Percentiles rank a stretch among this genome's conserved stretches.
Evolutionary conservation across 2,329 filamentous ascomycete genomes (phyloP).

Genomic region (Sarocladiaceae sp.): DNA sequence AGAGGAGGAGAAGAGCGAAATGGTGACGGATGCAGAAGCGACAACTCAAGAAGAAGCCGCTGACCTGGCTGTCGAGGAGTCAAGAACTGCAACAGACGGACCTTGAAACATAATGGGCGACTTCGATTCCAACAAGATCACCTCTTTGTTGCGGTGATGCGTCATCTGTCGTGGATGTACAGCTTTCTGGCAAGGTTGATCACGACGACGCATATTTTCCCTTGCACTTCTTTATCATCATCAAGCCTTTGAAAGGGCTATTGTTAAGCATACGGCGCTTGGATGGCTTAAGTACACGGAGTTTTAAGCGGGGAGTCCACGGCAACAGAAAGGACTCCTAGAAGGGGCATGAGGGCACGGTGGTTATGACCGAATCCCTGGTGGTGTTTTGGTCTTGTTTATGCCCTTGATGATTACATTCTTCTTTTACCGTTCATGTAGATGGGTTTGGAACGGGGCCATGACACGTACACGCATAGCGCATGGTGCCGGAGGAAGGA

Average conservation of each 20-base stretch:
- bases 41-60: not conserved
- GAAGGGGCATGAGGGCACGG: not conserved
- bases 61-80: not conserved
- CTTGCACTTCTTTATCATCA: not conserved
- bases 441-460: conserved; percentile 6
- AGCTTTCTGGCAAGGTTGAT: too few relatives aligned
- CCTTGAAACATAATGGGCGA: too few relatives aligned
- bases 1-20: conserved; percentile 15
- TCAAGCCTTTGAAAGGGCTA: not conserved
- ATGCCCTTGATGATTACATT: not conserved
- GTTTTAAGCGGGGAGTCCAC: conserved; percentile 2
- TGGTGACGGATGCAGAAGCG: conserved; percentile 8
- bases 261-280: conserved; percentile 6
- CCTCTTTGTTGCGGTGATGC: too few relatives aligned
- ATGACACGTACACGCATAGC: conserved; percentile 16
- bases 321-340: not conserved
- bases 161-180: too few relatives aligned
- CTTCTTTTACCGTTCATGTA: conserved; percentile 5
- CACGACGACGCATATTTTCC: not conserved
- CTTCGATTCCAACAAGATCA: too few relatives aligned
- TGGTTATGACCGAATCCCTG: not conserved
- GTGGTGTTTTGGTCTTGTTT: not conserved
- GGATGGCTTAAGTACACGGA: not conserved
- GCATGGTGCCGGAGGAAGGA: conserved; percentile 11
- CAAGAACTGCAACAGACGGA: not conserved